These are phyloP conservation scores for Mycena metata DNA, from an alignment of 768 basidiomycete genomes.

Conservation along the genomic window DNA sequence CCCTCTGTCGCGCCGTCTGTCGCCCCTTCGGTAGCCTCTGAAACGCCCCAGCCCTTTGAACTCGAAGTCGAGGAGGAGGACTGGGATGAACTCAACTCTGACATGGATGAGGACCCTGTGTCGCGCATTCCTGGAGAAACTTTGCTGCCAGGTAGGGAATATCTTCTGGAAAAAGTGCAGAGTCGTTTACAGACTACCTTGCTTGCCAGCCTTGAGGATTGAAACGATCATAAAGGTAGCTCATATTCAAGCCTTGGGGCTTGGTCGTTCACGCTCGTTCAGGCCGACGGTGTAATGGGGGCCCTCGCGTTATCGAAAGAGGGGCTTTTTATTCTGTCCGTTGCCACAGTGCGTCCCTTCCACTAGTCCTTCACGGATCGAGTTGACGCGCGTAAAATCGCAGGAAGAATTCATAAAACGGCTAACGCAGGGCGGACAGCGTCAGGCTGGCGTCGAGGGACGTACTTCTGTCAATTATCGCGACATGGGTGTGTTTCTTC, in stretches of 20 bases:
- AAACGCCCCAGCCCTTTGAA: conserved; percentile 21
- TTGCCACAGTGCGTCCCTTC: conserved; percentile 73
- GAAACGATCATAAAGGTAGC: conserved; percentile 70
- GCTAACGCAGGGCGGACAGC: conserved; percentile 76
- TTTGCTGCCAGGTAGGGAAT: conserved; percentile 56
- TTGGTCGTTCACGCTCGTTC: conserved; percentile 48
- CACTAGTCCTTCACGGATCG: conserved; percentile 9
- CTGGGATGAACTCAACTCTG: conserved; percentile 76
- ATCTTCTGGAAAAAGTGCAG: too few relatives aligned
- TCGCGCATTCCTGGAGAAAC: conserved; percentile 73
- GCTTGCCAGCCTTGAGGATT: conserved; percentile 64
- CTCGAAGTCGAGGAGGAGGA: conserved; percentile 66
- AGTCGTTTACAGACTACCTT: too few relatives aligned
- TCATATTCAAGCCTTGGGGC: neutral
- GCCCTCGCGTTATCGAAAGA: conserved; percentile 81
- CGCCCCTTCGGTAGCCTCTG: conserved; percentile 34
- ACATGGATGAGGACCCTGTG: conserved; percentile 56
- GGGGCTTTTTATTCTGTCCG: conserved; percentile 78
- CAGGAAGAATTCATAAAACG: conserved; percentile 92
- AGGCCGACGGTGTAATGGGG: conserved; percentile 78
- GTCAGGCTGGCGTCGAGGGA: conserved; percentile 70
- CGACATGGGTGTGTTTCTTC: conserved; percentile 75
- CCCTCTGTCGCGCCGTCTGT: neutral
- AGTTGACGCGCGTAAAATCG: conserved; percentile 24
- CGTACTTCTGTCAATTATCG: conserved; percentile 74